phyloP scores from a whole-genome alignment of 805 yeast species.

The Kazachstania psychrophila region DNA sequence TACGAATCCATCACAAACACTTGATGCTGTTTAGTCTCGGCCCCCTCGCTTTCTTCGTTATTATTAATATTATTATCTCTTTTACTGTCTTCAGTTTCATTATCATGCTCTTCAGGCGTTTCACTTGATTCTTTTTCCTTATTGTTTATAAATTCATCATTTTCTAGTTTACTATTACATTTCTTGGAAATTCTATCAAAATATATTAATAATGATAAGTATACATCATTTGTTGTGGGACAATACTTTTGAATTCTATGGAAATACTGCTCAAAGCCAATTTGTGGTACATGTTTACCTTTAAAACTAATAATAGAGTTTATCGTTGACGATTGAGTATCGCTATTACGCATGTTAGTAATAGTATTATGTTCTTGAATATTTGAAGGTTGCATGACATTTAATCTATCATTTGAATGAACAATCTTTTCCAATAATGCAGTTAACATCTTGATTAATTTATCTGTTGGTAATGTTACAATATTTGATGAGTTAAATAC shows the following conservation, averaged over 20 bases:
- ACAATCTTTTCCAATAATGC: conserved; percentile 78
- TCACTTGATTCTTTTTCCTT: conserved; percentile 2
- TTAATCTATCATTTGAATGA: conserved; percentile 79
- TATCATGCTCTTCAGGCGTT: conserved; percentile 2
- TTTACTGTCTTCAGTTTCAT: conserved; percentile 8
- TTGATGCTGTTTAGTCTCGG: conserved; percentile 33
- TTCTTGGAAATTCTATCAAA: conserved; percentile 88
- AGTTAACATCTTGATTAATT: conserved; percentile 74
- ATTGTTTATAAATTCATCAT: conserved; percentile 6
- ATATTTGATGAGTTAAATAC: conserved; percentile 36
- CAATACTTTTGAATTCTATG: conserved; percentile 90
- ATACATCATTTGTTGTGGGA: conserved; percentile 97
- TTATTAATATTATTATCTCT: too few species aligned
- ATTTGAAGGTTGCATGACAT: neutral
- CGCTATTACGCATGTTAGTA: conserved; percentile 32
- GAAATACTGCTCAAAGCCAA: conserved; percentile 79
- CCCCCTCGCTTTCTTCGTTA: neutral
- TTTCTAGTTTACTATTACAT: conserved; percentile 17
- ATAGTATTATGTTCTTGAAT: neutral
- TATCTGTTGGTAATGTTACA: conserved; percentile 73
- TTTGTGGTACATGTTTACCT: conserved; percentile 95
- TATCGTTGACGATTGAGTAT: conserved; percentile 1
- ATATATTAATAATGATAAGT: conserved; percentile 78
- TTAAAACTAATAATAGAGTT: conserved; percentile 70
- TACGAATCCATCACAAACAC: conserved; percentile 91